Percentiles rank a stretch among this genome's conserved stretches.
Evolutionary conservation across 352 stramenopile species (phyloP).

Genomic region (Globisporangium mamillatum): DNA sequence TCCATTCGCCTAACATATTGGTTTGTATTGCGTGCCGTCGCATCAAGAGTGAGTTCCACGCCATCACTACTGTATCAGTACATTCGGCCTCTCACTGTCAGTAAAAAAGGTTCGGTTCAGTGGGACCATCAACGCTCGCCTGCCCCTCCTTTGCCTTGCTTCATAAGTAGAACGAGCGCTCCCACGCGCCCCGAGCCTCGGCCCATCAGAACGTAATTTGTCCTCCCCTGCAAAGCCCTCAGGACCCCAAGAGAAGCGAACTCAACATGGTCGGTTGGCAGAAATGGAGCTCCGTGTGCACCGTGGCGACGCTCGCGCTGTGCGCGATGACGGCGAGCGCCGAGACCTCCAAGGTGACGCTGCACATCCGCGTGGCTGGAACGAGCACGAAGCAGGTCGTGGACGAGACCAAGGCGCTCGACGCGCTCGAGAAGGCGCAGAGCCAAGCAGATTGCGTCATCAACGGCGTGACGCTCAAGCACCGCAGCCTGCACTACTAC

Average conservation of each 20-base stretch:
- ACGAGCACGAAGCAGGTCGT: background rate
- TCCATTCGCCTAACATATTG: background rate
- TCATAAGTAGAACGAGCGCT: background rate
- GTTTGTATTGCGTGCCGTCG: background rate
- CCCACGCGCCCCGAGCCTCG: background rate
- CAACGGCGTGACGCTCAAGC: slow-evolving; percentile 48
- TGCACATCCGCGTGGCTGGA: slow-evolving; percentile 31
- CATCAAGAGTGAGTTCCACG: background rate
- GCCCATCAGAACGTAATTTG: slow-evolving; percentile 13
- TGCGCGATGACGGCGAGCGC: slow-evolving; percentile 1
- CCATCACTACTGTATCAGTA: background rate
- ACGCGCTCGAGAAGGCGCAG: slow-evolving; percentile 6
- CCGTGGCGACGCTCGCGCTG: slow-evolving; percentile 9
- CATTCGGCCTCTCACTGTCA: background rate
- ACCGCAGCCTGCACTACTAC: slow-evolving; percentile 74
- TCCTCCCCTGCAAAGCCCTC: slow-evolving; percentile 1
- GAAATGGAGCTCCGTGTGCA: slow-evolving; percentile 15
- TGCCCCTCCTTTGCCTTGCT: slow-evolving; percentile 1
- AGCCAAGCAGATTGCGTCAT: slow-evolving; percentile 45
- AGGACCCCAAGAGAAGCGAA: background rate
- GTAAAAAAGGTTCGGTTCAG: slow-evolving; percentile 5
- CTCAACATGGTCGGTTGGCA: slow-evolving; percentile 17
- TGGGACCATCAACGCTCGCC: background rate
- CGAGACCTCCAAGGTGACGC: slow-evolving; percentile 19
- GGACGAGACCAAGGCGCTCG: background rate